Evolutionary conservation across 2,329 filamentous ascomycete genomes (phyloP).

Genomic region (Beauveria sp.): DNA sequence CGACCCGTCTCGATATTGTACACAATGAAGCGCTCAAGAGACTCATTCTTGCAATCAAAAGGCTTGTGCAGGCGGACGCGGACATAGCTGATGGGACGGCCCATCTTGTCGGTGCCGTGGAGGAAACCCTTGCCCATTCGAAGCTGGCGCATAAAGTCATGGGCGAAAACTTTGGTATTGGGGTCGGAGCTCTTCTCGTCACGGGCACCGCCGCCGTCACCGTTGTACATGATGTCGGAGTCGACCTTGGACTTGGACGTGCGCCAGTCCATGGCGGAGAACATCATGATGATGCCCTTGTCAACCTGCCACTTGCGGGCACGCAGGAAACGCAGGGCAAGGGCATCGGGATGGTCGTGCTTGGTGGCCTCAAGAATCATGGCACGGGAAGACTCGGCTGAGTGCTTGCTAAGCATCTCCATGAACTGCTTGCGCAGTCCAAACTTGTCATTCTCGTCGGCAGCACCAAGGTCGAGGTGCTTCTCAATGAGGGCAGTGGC

Average conservation of each 20-base stretch:
- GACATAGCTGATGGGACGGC: slow-evolving; percentile 29
- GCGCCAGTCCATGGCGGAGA: slow-evolving; percentile 30
- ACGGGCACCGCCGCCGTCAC: slow-evolving; percentile 23
- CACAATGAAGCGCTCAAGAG: slow-evolving; percentile 30
- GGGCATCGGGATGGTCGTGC: slow-evolving; percentile 29
- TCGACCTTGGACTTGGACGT: slow-evolving; percentile 24
- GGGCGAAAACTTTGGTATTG: slow-evolving; percentile 1
- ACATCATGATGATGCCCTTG: slow-evolving; percentile 31
- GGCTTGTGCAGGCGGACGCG: slow-evolving; percentile 26
- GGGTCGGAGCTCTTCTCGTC: slow-evolving; percentile 19
- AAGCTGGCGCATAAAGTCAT: slow-evolving; percentile 28
- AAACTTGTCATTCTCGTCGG: slow-evolving; percentile 50
- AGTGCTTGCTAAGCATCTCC: slow-evolving; percentile 10
- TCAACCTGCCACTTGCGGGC: slow-evolving; percentile 33
- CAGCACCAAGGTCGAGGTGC: slow-evolving; percentile 20
- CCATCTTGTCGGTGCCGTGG: slow-evolving; percentile 27
- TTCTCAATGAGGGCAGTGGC: slow-evolving; percentile 9
- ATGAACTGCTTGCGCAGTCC: slow-evolving; percentile 36
- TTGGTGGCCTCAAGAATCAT: slow-evolving; percentile 19
- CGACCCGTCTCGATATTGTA: slow-evolving; percentile 30
- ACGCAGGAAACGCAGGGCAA: slow-evolving; percentile 32
- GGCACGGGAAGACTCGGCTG: slow-evolving; percentile 18
- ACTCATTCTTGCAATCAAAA: slow-evolving; percentile 23
- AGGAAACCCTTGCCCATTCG: slow-evolving; percentile 31
- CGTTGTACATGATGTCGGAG: slow-evolving; percentile 23